These are phyloP conservation scores for Fraxinus quadrangulata DNA, from an alignment of 257 asterid genomes.

Conservation along the genomic window DNA sequence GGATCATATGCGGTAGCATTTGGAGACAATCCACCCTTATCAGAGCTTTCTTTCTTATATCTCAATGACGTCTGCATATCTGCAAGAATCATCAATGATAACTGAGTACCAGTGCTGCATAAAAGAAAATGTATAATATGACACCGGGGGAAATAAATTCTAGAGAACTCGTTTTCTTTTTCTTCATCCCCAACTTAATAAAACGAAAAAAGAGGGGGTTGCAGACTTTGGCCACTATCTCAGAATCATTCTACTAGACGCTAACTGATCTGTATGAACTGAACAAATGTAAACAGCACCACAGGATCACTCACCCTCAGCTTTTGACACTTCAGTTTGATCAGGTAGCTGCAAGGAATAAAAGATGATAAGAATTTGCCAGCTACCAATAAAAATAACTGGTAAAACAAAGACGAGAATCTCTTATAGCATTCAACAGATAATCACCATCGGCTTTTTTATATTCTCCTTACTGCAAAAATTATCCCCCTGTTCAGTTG, in stretches of 20 bases:
- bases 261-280: conserved; percentile 11
- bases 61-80: conserved; percentile 40
- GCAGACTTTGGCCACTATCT: conserved; percentile 13
- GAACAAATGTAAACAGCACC: conserved; percentile 22
- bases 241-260: neutral
- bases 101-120: conserved; percentile 16
- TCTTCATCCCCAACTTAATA: conserved; percentile 16
- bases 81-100: conserved; percentile 28
- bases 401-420: conserved; percentile 4
- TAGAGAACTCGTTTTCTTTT: neutral
- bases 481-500: conserved; percentile 44
- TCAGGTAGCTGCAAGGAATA: conserved; percentile 52
- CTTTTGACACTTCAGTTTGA: conserved; percentile 46
- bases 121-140: conserved; percentile 16
- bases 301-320: conserved; percentile 63
- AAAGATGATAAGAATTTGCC: conserved; percentile 8
- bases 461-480: conserved; percentile 41
- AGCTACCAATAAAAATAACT: conserved; percentile 17
- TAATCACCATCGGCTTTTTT: conserved; percentile 52
- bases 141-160: conserved; percentile 14
- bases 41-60: conserved; percentile 47
- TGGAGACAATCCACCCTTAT: conserved; percentile 55
- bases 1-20: conserved; percentile 63
- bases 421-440: conserved; percentile 25
- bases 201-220: conserved; percentile 16